Conservation (phyloP, 2,329 filamentous ascomycete genomes). For the Ascochyta fabae region DNA sequence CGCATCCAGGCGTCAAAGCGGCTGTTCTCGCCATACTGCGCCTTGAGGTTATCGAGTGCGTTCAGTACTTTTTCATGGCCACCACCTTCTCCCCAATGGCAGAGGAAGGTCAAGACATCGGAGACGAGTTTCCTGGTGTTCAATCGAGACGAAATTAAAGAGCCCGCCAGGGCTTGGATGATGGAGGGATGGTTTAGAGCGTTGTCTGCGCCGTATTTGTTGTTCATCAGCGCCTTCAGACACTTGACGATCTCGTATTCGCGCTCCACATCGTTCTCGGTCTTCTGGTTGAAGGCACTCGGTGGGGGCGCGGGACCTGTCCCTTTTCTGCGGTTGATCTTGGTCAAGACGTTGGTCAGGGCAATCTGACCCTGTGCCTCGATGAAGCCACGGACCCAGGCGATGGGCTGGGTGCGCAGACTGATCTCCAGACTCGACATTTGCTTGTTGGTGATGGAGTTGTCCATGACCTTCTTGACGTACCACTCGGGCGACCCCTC, state of each 20-base stretch:
- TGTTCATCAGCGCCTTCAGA: constrained; percentile 97
- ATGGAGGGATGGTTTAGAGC: constrained; percentile 89
- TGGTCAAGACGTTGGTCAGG: constrained; percentile 88
- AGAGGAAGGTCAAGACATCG: constrained; percentile 94
- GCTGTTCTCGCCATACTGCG: constrained; percentile 86
- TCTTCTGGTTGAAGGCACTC: constrained; percentile 56
- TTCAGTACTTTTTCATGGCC: constrained; percentile 94
- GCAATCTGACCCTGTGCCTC: constrained; percentile 97
- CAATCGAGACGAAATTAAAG: constrained; percentile 84
- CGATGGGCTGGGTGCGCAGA: constrained; percentile 92
- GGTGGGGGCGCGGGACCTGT: constrained; percentile 72
- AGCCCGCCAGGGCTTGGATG: constrained; percentile 84
- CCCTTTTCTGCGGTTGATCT: constrained; percentile 87
- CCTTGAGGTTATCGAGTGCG: constrained; percentile 90
- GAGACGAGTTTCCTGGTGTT: constrained; percentile 94
- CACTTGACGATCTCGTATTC: constrained; percentile 99
- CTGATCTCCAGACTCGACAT: constrained; percentile 93
- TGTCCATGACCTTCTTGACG: constrained; percentile 95
- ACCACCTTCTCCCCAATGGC: constrained; percentile 88
- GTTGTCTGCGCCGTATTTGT: constrained; percentile 98
- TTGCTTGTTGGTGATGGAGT: constrained; percentile 88
- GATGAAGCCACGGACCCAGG: constrained; percentile 94
- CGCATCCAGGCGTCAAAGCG: constrained; percentile 99
- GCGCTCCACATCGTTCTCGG: constrained; percentile 82
- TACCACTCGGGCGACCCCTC: constrained; percentile 98